Percentiles rank a stretch among this genome's conserved stretches.
Evolutionary conservation across 495 filamentous ascomycete species (phyloP).

Genomic region (Lichenothelia convexa): DNA sequence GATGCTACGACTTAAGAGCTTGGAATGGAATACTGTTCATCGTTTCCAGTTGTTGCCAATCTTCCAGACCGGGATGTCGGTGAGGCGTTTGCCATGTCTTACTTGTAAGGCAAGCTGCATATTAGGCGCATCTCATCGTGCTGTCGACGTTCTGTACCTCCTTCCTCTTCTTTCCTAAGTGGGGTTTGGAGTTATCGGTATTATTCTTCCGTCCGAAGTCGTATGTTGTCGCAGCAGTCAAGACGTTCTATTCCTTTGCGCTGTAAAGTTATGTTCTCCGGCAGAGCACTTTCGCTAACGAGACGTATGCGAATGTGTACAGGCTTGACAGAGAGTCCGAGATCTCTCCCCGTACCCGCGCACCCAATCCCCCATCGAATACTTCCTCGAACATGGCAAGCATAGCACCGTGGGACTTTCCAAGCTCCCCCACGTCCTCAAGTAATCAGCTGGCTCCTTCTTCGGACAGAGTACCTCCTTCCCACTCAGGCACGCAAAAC

Average conservation of each 20-base stretch:
- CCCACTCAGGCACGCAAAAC: slow-evolving; percentile 23
- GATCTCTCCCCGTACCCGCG: slow-evolving; percentile 23
- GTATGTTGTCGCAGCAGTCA: too few species aligned
- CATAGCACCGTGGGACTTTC: slow-evolving; percentile 21
- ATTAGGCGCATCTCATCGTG: neutral
- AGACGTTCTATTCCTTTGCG: too few species aligned
- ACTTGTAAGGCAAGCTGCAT: neutral
- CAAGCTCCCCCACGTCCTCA: slow-evolving; percentile 36
- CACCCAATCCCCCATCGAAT: slow-evolving; percentile 17
- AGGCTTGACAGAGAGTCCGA: slow-evolving; percentile 18
- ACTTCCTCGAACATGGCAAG: slow-evolving; percentile 17
- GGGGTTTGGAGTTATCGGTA: too few species aligned
- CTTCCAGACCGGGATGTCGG: neutral
- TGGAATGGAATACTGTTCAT: neutral
- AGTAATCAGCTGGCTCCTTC: slow-evolving; percentile 48
- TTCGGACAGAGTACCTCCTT: slow-evolving; percentile 31
- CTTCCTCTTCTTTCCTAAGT: neutral
- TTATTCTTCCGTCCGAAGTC: too few species aligned
- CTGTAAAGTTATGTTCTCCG: too few species aligned
- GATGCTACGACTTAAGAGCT: too few species aligned
- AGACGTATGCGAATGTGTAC: neutral
- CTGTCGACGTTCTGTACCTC: neutral
- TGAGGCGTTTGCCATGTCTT: neutral
- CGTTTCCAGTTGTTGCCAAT: slow-evolving; percentile 2
- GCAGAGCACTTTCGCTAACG: neutral